Percentiles rank a stretch among this genome's conserved stretches.
These are phyloP conservation scores for Ormosia emarginata DNA, from an alignment of 306 rosid species.

Conservation along the genomic window DNA sequence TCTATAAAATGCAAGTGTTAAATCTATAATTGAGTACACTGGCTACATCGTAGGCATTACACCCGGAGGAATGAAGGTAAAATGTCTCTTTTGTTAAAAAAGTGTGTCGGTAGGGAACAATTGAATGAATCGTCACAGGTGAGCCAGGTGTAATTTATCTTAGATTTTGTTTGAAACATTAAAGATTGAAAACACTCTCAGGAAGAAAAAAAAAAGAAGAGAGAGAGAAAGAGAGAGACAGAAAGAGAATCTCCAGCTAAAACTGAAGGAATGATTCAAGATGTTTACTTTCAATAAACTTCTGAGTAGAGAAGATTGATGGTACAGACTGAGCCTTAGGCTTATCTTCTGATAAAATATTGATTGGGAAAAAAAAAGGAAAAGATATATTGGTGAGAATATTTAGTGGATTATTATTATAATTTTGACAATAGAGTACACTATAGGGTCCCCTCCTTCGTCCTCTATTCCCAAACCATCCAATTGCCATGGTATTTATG, in stretches of 20 bases:
- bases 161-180: slow-evolving; percentile 1
- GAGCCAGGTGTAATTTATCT: background rate
- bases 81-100: slow-evolving; percentile 32
- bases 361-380: background rate
- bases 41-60: slow-evolving; percentile 40
- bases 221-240: background rate
- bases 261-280: slow-evolving; percentile 21
- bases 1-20: slow-evolving; percentile 11
- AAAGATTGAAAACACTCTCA: background rate
- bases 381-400: slow-evolving; percentile 1
- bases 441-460: slow-evolving; percentile 27
- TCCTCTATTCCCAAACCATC: slow-evolving; percentile 19
- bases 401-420: slow-evolving; percentile 33
- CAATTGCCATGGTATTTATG: background rate
- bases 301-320: slow-evolving; percentile 22
- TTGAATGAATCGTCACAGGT: background rate
- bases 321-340: slow-evolving; percentile 25
- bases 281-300: slow-evolving; percentile 23
- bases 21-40: slow-evolving; percentile 22
- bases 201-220: too few species aligned
- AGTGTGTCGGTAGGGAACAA: slow-evolving; percentile 29
- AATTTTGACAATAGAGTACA: slow-evolving; percentile 35
- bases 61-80: slow-evolving; percentile 39
- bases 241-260: slow-evolving; percentile 29
- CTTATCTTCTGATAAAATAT: slow-evolving; percentile 20